phyloP scores from a whole-genome alignment of 2,329 filamentous ascomycete species.

The Biscogniauxia mediterranea region DNA sequence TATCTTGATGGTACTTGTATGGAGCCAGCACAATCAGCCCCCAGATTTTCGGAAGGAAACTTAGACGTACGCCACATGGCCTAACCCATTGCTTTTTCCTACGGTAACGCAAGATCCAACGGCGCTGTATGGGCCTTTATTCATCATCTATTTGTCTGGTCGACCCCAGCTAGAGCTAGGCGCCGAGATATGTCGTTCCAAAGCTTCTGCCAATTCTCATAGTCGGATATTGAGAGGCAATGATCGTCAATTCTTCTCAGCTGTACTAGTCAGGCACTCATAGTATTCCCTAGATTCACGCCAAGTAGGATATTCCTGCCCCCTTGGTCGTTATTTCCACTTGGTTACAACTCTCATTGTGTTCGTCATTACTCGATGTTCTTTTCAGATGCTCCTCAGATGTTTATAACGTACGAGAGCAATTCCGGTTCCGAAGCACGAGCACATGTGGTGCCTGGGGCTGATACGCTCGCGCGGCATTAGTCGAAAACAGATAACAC shows the following conservation, averaged over 20 bases:
- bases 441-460: neutral
- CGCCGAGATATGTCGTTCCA: neutral
- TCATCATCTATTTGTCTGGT: neutral
- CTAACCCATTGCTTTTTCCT: neutral
- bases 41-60: slow-evolving; percentile 1
- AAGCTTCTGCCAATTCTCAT: neutral
- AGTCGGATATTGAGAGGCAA: neutral
- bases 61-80: neutral
- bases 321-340: neutral
- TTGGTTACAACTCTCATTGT: too few species aligned
- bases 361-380: neutral
- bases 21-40: neutral
- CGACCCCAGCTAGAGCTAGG: neutral
- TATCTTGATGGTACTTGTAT: neutral
- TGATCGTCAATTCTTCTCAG: neutral
- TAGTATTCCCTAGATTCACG: neutral
- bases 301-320: neutral
- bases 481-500: neutral
- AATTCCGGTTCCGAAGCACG: neutral
- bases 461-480: neutral
- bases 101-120: slow-evolving; percentile 2
- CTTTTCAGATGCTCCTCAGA: neutral
- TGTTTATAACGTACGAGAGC: neutral
- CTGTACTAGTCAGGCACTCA: neutral
- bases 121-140: neutral